Conservation (phyloP, 192 early-diverging fungal genomes). For the Thoreauomyces humboldtii region DNA sequence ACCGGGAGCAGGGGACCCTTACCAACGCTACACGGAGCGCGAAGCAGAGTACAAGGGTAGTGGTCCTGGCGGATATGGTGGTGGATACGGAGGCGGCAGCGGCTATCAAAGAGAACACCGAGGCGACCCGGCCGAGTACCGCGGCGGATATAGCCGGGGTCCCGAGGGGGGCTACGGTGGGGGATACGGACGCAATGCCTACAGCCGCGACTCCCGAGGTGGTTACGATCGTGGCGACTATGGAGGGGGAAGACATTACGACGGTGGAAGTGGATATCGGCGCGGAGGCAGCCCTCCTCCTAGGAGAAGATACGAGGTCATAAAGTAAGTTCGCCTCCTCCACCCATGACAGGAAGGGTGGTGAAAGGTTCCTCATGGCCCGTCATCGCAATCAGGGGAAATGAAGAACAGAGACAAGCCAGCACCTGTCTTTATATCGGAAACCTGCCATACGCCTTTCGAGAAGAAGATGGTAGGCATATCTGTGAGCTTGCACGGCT, state of each 20-base stretch:
- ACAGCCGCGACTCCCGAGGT: too few relatives aligned
- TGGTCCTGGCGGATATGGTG: slow-evolving; percentile 11
- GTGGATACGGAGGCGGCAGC: slow-evolving; percentile 22
- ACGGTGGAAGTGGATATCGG: neutral
- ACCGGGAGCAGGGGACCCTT: too few relatives aligned
- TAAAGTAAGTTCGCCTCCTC: slow-evolving; percentile 8
- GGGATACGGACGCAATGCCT: slow-evolving; percentile 1
- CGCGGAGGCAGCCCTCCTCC: slow-evolving; percentile 40
- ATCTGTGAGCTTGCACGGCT: too few relatives aligned
- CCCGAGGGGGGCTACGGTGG: slow-evolving; percentile 16
- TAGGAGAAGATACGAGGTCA: slow-evolving; percentile 20
- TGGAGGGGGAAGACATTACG: neutral
- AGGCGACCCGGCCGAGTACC: slow-evolving; percentile 24
- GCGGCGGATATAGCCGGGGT: slow-evolving; percentile 36
- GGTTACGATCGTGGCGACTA: slow-evolving; percentile 19
- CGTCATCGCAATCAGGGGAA: slow-evolving; percentile 45
- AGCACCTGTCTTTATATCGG: slow-evolving; percentile 69
- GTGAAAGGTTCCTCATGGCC: slow-evolving; percentile 2
- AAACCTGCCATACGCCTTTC: slow-evolving; percentile 72
- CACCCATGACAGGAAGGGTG: neutral
- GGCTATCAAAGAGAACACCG: too few relatives aligned
- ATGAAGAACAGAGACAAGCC: slow-evolving; percentile 60
- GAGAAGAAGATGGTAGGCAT: slow-evolving; percentile 55
- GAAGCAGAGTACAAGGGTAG: too few relatives aligned
- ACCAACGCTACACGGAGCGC: too few relatives aligned